phyloP scores from a whole-genome alignment of 768 basidiomycete species.

The Nidula microcarpa region DNA sequence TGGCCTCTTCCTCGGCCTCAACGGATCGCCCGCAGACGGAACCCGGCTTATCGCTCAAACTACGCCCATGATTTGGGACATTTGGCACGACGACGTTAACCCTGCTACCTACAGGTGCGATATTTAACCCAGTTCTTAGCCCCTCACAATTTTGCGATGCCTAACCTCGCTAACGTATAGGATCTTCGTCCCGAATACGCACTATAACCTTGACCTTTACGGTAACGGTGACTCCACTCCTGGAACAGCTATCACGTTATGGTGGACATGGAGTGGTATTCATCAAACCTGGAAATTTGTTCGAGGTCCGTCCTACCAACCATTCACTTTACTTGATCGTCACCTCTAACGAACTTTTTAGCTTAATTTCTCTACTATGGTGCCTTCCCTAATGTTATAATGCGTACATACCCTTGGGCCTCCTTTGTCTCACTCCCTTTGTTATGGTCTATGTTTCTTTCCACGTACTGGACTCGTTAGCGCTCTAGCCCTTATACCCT shows the following conservation, averaged over 20 bases:
- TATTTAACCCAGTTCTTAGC: not conserved
- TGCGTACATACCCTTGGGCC: no score
- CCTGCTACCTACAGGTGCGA: slow-evolving; percentile 38
- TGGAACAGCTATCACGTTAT: slow-evolving; percentile 43
- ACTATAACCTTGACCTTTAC: slow-evolving; percentile 43
- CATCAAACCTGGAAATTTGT: slow-evolving; percentile 55
- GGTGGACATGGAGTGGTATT: slow-evolving; percentile 43
- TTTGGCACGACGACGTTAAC: slow-evolving; percentile 42
- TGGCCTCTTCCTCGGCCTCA: slow-evolving; percentile 36
- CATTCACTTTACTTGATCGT: no score
- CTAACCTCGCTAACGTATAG: slow-evolving; percentile 18
- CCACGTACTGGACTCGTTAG: no score
- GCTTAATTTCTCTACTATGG: not conserved
- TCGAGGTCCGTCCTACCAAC: slow-evolving; percentile 13
- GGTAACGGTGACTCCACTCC: slow-evolving; percentile 38
- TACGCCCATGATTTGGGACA: slow-evolving; percentile 42
- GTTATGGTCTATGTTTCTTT: no score
- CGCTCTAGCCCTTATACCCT: no score
- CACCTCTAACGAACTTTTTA: no score
- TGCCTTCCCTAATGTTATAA: not conserved
- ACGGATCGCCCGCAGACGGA: slow-evolving; percentile 37
- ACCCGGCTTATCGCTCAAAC: slow-evolving; percentile 31
- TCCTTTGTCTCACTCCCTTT: no score
- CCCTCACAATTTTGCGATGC: not conserved
- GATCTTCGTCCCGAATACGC: slow-evolving; percentile 40